These are phyloP conservation scores for Mycosarcoma maydis DNA, from an alignment of 1,284 basidiomycete species.

Conservation along the genomic window DNA sequence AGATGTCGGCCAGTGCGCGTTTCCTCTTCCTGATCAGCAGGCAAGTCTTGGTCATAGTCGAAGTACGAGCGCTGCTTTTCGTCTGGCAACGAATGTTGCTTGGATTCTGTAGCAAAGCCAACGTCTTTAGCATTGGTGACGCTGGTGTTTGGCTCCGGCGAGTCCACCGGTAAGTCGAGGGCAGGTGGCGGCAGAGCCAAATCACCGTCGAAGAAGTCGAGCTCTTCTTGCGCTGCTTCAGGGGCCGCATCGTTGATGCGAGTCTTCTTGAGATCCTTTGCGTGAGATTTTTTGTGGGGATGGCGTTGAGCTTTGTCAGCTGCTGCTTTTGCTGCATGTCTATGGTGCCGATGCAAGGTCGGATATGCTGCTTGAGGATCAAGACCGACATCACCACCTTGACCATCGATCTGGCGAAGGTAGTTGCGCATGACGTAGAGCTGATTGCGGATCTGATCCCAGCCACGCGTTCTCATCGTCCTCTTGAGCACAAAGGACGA, in stretches of 20 bases:
- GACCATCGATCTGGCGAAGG: conserved; percentile 55
- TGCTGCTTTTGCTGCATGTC: conserved; percentile 15
- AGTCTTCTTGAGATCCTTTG: conserved; percentile 8
- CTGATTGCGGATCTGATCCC: conserved; percentile 49
- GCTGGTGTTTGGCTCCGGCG: neutral
- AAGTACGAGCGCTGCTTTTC: conserved; percentile 3
- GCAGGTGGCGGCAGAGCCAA: conserved; percentile 62
- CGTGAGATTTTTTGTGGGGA: conserved; percentile 12
- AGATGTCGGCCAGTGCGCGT: conserved; percentile 57
- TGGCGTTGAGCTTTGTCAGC: conserved; percentile 11
- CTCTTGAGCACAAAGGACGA: conserved; percentile 27
- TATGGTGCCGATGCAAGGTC: conserved; percentile 18
- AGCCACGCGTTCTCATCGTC: conserved; percentile 40
- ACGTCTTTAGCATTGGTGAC: neutral
- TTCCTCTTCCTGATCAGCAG: conserved; percentile 53
- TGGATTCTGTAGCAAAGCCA: neutral
- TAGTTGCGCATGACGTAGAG: conserved; percentile 58
- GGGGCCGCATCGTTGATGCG: conserved; percentile 11
- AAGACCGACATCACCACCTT: conserved; percentile 59
- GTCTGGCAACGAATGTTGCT: conserved; percentile 1
- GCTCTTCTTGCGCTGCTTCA: conserved; percentile 19
- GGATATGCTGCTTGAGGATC: conserved; percentile 25
- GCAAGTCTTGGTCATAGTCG: conserved; percentile 21
- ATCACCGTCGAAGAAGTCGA: conserved; percentile 52
- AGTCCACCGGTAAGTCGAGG: conserved; percentile 39